Evolutionary conservation across 2,329 filamentous ascomycete species (phyloP).

Genomic region (Apiospora kogelbergensis): DNA sequence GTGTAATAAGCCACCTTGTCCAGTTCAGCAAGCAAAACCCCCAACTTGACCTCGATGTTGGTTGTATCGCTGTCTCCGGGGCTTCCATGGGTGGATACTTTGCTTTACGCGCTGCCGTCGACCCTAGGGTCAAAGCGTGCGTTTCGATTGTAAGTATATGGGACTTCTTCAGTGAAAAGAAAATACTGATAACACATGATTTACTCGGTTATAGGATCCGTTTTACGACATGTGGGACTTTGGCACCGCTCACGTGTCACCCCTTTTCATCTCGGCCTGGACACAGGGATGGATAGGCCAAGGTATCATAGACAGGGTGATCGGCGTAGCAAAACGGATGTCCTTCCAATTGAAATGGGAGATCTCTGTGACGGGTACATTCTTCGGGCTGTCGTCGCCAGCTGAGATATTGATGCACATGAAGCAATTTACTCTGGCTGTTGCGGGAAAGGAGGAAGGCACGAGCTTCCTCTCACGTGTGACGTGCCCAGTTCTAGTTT

Average conservation of each 20-base stretch:
- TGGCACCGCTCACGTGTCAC: conserved; percentile 24
- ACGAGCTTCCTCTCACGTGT: conserved; percentile 21
- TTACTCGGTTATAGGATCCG: conserved; percentile 15
- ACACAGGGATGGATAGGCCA: conserved; percentile 24
- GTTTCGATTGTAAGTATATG: conserved; percentile 27
- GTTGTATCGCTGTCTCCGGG: conserved; percentile 36
- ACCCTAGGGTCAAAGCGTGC: conserved; percentile 44
- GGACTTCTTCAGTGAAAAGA: neutral
- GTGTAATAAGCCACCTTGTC: conserved; percentile 33
- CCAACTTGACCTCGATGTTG: conserved; percentile 34
- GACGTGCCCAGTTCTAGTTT: conserved; percentile 28
- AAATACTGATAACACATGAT: neutral
- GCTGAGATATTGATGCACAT: conserved; percentile 25
- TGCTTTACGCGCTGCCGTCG: conserved; percentile 40
- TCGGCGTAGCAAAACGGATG: conserved; percentile 16
- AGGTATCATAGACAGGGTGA: conserved; percentile 26
- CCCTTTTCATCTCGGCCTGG: conserved; percentile 24
- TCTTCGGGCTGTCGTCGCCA: conserved; percentile 22
- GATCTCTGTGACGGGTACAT: conserved; percentile 23
- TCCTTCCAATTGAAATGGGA: conserved; percentile 33
- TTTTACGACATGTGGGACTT: conserved; percentile 27
- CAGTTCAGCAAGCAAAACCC: conserved; percentile 17
- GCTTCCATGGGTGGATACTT: conserved; percentile 46
- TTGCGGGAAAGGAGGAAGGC: neutral
- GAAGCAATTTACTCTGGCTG: conserved; percentile 18